A percentile compares a stretch with the other conserved stretches of the same genome.
Conservation (phyloP, 257 asterid species). For the Rauvolfia tetraphylla region DNA sequence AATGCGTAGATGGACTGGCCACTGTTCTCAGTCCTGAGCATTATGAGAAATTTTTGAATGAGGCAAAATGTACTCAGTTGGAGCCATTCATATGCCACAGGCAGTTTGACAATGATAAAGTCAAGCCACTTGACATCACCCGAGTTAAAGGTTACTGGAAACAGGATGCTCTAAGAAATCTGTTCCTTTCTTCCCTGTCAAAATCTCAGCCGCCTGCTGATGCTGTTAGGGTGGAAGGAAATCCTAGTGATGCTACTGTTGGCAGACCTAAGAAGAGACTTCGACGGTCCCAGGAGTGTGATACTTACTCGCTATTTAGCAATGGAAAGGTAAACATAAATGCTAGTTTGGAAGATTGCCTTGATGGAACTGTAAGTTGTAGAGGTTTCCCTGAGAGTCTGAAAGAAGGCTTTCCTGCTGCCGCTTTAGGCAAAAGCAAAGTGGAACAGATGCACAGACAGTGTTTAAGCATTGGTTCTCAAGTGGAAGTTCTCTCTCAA, state of each 20-base stretch:
- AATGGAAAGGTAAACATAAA: slow-evolving; percentile 20
- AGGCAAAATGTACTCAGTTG: slow-evolving; percentile 36
- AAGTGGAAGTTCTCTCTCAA: slow-evolving; percentile 75
- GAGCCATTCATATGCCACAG: slow-evolving; percentile 69
- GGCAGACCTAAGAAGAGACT: slow-evolving; percentile 61
- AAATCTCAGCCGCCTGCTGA: slow-evolving; percentile 23
- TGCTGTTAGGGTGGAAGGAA: slow-evolving; percentile 24
- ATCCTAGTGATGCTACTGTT: slow-evolving; percentile 31
- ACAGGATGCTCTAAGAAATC: slow-evolving; percentile 47
- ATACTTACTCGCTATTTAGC: slow-evolving; percentile 22
- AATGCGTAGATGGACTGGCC: slow-evolving; percentile 90
- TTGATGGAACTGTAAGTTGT: background rate
- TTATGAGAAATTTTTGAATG: slow-evolving; percentile 43
- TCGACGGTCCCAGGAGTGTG: slow-evolving; percentile 44
- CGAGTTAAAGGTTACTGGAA: slow-evolving; percentile 69
- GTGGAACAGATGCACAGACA: slow-evolving; percentile 13
- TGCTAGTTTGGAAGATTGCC: slow-evolving; percentile 19
- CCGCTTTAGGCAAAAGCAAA: slow-evolving; percentile 17
- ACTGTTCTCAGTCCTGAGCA: slow-evolving; percentile 87
- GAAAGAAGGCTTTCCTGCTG: slow-evolving; percentile 23
- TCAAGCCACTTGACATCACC: slow-evolving; percentile 64
- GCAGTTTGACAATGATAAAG: slow-evolving; percentile 62
- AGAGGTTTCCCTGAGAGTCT: slow-evolving; percentile 13
- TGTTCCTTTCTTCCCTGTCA: slow-evolving; percentile 16
- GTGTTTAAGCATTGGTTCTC: slow-evolving; percentile 49